Base-by-base conservation (phyloP, 495 filamentous ascomycete genomes). In the Podospora australis region DNA sequence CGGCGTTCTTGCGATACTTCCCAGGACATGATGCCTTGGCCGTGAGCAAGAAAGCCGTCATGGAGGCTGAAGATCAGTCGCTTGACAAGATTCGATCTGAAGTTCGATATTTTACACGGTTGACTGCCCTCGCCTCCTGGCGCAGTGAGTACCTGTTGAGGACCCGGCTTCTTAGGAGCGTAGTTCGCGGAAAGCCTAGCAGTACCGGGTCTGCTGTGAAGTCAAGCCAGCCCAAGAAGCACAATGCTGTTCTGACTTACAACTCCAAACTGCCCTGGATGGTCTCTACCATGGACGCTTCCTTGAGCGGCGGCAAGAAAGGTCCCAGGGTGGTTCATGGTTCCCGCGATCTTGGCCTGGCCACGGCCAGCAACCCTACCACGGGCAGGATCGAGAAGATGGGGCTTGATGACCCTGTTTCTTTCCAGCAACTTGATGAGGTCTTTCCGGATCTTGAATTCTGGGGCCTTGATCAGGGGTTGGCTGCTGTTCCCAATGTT, bases 61-160 rank as follows among this genome's bases (percentile, higher is more conserved):
- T 57, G 20, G 68, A 63, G 46, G 59, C 62, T 44, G 65, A 68
- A 8, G 52, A 55, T 30, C 78, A 84, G 24, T 65, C 60, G 20
- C 56, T 83, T 20, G 75, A 78, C 35, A 75, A 75, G 6, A 84
- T 90, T 56, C 79, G 77, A 54, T 72, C 69, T 22, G 67, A 72
- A 56, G 59, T 60, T 16, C 83, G 88, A 14, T 73, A 77, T 48
- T 96, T 96, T 56, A 78, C 88, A 6, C 77, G 88, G 43, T 72
- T 96, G 30, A 90, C 86, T 23, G 75, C 81, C 10, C 69, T 87
- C 35, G 83, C 87, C 16, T 90, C 90, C 1, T 96, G 90, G 90
- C 79, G 89, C 24, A 94, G 87, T 62, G 90, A 96, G 60, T 96
- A 95, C 59, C 84, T 95, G 32, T 63, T 92, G 23, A 76, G 90